Percentiles rank a stretch among this genome's conserved stretches.
Conservation (phyloP, 2,329 filamentous ascomycete genomes). For the Claviceps sp. region DNA sequence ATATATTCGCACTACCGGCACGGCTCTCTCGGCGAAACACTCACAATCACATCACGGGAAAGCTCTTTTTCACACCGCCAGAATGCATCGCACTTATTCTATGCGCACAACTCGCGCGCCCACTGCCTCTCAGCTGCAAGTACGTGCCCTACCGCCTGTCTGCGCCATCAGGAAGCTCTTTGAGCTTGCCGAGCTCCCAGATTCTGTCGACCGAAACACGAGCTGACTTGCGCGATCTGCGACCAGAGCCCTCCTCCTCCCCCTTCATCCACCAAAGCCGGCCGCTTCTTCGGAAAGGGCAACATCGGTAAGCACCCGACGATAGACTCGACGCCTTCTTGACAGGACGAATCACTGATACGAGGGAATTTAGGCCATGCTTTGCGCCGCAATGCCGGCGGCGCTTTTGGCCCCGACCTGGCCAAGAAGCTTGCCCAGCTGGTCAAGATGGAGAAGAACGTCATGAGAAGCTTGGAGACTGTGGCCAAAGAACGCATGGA, state of each 20-base stretch:
- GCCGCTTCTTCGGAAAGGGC: constrained; percentile 74
- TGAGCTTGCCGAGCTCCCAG: neutral
- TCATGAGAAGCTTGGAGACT: constrained; percentile 95
- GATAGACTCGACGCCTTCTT: no score
- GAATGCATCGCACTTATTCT: constrained; percentile 96
- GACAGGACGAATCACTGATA: neutral
- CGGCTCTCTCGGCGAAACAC: no score
- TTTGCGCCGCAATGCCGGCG: constrained; percentile 60
- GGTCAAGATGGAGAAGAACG: constrained; percentile 99
- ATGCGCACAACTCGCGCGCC: constrained; percentile 96
- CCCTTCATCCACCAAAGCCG: constrained; percentile 78
- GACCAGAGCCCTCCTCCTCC: constrained; percentile 82
- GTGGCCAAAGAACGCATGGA: constrained; percentile 97
- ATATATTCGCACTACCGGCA: neutral
- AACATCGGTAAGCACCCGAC: constrained; percentile 60
- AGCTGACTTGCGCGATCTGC: neutral
- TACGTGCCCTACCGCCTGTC: constrained; percentile 13
- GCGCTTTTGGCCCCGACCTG: constrained; percentile 71
- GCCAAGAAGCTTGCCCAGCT: constrained; percentile 96
- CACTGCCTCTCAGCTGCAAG: constrained; percentile 67
- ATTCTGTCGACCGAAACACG: neutral
- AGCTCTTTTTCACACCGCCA: constrained; percentile 15
- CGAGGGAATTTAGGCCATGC: constrained; percentile 37
- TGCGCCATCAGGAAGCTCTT: neutral
- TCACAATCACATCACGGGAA: constrained; percentile 5